phyloP scores from a whole-genome alignment of 148 eudicot species.

The Pharnaceum exiguum region DNA sequence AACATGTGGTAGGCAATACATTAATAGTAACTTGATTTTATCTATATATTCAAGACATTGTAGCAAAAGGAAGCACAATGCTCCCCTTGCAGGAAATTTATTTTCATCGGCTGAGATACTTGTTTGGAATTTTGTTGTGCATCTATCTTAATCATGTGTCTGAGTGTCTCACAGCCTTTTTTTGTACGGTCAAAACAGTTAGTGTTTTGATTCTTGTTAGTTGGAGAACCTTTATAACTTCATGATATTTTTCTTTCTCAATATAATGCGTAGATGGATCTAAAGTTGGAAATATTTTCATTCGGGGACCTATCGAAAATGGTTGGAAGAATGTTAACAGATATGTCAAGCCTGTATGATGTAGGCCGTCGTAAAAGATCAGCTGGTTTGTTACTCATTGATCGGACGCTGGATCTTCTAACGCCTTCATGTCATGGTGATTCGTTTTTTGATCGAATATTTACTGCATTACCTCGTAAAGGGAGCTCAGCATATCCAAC shows the following conservation, averaged over 20 bases:
- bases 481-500: slow-evolving; percentile 30
- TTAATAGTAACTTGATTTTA: too few relatives aligned
- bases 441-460: slow-evolving; percentile 80
- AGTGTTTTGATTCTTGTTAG: too few relatives aligned
- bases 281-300: slow-evolving; percentile 91
- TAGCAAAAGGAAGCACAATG: too few relatives aligned
- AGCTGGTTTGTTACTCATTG: slow-evolving; percentile 80
- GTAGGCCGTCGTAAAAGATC: slow-evolving; percentile 95
- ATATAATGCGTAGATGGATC: slow-evolving; percentile 79
- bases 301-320: slow-evolving; percentile 85
- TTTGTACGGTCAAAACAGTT: too few relatives aligned
- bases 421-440: slow-evolving; percentile 92
- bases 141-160: too few relatives aligned
- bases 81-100: too few relatives aligned
- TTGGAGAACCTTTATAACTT: background rate
- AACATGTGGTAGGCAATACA: too few relatives aligned
- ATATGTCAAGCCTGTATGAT: slow-evolving; percentile 99
- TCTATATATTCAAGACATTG: too few relatives aligned
- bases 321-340: slow-evolving; percentile 83
- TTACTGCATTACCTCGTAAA: slow-evolving; percentile 70
- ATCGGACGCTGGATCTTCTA: slow-evolving; percentile 93
- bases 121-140: too few relatives aligned
- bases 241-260: background rate
- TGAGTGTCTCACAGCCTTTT: too few relatives aligned
- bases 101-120: too few relatives aligned